Percentiles rank a stretch among this genome's conserved stretches.
Conservation (phyloP, 2,329 filamentous ascomycete genomes). For the Monilinia polystroma region DNA sequence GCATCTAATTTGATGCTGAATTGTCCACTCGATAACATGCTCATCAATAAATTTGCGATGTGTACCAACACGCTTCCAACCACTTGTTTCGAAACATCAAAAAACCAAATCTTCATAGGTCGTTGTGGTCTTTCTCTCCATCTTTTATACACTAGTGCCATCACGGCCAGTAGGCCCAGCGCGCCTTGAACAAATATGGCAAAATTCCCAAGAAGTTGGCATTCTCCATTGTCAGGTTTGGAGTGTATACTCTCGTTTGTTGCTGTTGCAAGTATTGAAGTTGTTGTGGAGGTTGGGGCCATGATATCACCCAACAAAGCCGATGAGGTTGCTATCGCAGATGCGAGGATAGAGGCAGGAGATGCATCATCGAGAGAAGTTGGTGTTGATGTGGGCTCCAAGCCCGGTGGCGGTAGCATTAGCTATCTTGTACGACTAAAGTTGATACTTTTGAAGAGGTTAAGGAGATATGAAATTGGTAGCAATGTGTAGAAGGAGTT, state of each 20-base stretch:
- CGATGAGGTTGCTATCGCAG: slow-evolving; percentile 33
- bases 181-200: slow-evolving; percentile 87
- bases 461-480: not conserved
- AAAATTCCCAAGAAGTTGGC: slow-evolving; percentile 83
- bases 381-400: slow-evolving; percentile 33
- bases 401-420: slow-evolving; percentile 39
- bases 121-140: slow-evolving; percentile 90
- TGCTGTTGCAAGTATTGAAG: slow-evolving; percentile 25
- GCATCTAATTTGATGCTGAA: slow-evolving; percentile 65
- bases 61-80: slow-evolving; percentile 91
- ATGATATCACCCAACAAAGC: slow-evolving; percentile 39
- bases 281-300: slow-evolving; percentile 36
- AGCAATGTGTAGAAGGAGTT: not conserved
- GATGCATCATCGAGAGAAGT: slow-evolving; percentile 30
- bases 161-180: slow-evolving; percentile 76
- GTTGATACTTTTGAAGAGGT: not conserved
- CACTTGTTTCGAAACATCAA: slow-evolving; percentile 96
- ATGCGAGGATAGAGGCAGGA: slow-evolving; percentile 30
- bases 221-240: slow-evolving; percentile 63
- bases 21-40: slow-evolving; percentile 86
- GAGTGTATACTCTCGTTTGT: slow-evolving; percentile 8
- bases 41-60: slow-evolving; percentile 91
- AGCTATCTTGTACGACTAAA: slow-evolving; percentile 18
- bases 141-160: slow-evolving; percentile 88
- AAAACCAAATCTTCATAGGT: slow-evolving; percentile 95